These are phyloP conservation scores for Cyclanthera cordifolia DNA, from an alignment of 306 rosid species.

Conservation along the genomic window DNA sequence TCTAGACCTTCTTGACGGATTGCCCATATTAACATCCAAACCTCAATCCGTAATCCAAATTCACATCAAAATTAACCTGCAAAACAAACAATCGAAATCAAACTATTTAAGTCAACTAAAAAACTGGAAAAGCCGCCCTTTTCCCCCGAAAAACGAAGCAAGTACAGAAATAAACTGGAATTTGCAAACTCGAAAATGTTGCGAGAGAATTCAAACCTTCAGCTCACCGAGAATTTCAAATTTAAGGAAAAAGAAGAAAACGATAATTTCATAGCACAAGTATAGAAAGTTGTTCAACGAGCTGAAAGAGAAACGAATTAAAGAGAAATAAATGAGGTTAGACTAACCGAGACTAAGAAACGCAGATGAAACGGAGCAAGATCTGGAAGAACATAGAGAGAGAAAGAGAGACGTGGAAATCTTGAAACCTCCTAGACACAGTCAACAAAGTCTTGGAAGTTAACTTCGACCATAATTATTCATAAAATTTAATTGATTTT, in stretches of 20 bases:
- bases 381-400: neutral
- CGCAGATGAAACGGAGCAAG: slow-evolving; percentile 3
- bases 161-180: neutral
- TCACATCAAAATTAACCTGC: slow-evolving; percentile 4
- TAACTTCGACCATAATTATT: neutral
- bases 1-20: slow-evolving; percentile 54
- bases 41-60: slow-evolving; percentile 17
- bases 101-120: neutral
- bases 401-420: neutral
- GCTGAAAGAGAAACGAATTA: neutral
- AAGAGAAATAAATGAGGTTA: neutral
- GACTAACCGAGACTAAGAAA: neutral
- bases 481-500: neutral
- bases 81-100: neutral
- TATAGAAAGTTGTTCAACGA: neutral
- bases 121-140: neutral
- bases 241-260: neutral
- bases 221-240: neutral
- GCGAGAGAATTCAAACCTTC: neutral
- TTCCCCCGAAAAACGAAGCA: neutral
- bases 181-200: neutral
- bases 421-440: neutral
- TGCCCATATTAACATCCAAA: slow-evolving; percentile 56
- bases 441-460: neutral
- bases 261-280: neutral